phyloP scores from a whole-genome alignment of 2,329 filamentous ascomycete genomes.

The Alternaria triticimaculans region DNA sequence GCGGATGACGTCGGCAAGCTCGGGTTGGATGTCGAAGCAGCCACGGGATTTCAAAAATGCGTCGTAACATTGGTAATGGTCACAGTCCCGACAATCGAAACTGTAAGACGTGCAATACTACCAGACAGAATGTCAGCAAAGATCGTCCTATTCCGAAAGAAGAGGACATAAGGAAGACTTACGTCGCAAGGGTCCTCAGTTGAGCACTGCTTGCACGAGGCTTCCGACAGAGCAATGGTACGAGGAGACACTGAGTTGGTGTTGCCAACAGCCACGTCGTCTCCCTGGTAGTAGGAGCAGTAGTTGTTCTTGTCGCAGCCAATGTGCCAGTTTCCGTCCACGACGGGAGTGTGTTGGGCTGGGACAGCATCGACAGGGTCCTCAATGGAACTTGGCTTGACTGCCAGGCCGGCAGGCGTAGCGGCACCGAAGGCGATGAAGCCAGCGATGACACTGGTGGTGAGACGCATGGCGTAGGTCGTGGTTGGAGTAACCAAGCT shows the following conservation, averaged over 20 bases:
- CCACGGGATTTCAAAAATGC: background rate
- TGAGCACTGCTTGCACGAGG: background rate
- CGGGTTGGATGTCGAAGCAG: background rate
- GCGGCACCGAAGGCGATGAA: slow-evolving; percentile 15
- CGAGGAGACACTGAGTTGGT: background rate
- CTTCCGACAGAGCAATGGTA: background rate
- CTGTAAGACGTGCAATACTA: background rate
- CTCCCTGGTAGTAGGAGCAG: slow-evolving; percentile 10
- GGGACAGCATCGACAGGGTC: background rate
- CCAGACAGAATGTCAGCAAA: background rate
- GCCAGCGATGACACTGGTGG: slow-evolving; percentile 12
- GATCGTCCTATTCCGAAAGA: background rate
- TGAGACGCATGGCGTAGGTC: slow-evolving; percentile 12
- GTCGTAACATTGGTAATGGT: background rate
- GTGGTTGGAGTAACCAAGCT: background rate
- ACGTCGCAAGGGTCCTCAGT: background rate
- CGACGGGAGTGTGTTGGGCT: background rate
- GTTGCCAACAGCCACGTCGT: background rate
- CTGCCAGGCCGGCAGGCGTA: slow-evolving; percentile 1
- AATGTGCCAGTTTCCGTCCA: slow-evolving; percentile 11
- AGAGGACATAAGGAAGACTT: background rate
- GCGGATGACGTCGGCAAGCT: background rate
- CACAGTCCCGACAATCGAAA: background rate
- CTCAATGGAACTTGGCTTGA: background rate
- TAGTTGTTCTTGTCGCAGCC: slow-evolving; percentile 11